Base-by-base conservation (phyloP, 495 filamentous ascomycete species). In the Penicillium robsamsonii region DNA sequence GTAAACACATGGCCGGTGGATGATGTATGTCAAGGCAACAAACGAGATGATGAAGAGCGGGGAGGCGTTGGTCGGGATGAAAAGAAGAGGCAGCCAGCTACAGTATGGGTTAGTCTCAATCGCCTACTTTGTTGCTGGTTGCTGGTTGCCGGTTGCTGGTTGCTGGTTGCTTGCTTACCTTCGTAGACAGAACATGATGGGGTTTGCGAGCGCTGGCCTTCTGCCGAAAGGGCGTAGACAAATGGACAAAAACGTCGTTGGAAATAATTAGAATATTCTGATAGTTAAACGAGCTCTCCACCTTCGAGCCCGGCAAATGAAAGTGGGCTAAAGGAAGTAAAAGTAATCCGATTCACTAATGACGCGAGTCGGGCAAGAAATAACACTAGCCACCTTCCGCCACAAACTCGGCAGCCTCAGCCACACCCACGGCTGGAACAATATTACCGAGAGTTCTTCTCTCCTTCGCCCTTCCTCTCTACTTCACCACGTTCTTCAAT, bases 1-100 rank as follows among this genome's bases (percentile, higher is more conserved):
- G 81, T 96, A 92, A 64, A 92, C 83, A 75, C 91, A 96, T 54
- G 91, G 91, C 52, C 91, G 83, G 68, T 93, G 91, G 60, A 96
- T 84, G 68, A 92, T 85, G 76, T 95, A 96, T 62, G 90, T 96
- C 64, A 89, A 86, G 59, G 91, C 76, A 73, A 96, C 89, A 79
- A 94, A 95, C 67, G 92, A 85, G 70, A 93, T 84, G 61, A 96
- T 90, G 77, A 95, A 94, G 57, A 89, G 84, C 8, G 87, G 87
- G 48, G 86, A 91, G 53, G 89, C 89, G 66, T 90, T 89, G 54
- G 85, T 90, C 35, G 77, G 75, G 46, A 79, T 75, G 59, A 74
- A 75, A 57, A 78, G 68, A 33, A 75, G 69, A n/a, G 75, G 75
- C 29, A 75, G 60, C 68, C 70, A 74, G 60, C 73, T 75, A 27